These are phyloP conservation scores for Pelargonium myrrhifolium DNA, from an alignment of 441 rosid species.

Conservation along the genomic window DNA sequence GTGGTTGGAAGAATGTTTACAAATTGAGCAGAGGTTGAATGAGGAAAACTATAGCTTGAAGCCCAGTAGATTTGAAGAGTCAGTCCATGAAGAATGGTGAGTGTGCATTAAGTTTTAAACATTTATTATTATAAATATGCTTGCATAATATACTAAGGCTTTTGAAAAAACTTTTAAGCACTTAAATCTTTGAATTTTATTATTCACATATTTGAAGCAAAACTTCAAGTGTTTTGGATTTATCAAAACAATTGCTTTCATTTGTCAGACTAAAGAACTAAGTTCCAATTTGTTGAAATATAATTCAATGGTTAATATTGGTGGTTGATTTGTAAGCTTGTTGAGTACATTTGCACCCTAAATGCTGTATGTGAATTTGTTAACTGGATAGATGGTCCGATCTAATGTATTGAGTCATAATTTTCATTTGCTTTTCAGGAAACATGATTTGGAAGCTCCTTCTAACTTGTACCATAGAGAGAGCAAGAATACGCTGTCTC, in stretches of 20 bases:
- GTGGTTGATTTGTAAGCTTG: background rate
- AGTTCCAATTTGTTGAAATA: too few relatives aligned
- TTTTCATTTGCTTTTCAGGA: constrained; percentile 28
- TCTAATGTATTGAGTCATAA: background rate
- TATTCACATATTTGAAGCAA: constrained; percentile 1
- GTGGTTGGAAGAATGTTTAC: constrained; percentile 78
- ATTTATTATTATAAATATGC: constrained; percentile 9
- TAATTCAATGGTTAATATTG: too few relatives aligned
- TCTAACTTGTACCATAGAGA: constrained; percentile 15
- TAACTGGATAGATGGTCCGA: background rate
- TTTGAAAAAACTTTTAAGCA: background rate
- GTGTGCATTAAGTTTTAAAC: constrained; percentile 15
- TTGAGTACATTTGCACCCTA: background rate
- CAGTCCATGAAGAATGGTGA: constrained; percentile 39
- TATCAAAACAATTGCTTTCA: background rate
- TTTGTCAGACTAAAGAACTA: background rate
- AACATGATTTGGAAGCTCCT: constrained; percentile 29
- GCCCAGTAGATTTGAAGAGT: constrained; percentile 37
- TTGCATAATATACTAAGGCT: background rate
- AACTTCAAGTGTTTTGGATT: background rate
- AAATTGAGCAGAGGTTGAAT: constrained; percentile 42
- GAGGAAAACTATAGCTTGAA: constrained; percentile 63
- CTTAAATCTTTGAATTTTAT: background rate
- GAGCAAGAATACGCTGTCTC: constrained; percentile 17
- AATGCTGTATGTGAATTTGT: background rate